Evolutionary conservation across 371 early-diverging fungal genomes (phyloP), one percentile per base, ranked within the genome.

Genomic region (Mucor lusitanicus): DNA sequence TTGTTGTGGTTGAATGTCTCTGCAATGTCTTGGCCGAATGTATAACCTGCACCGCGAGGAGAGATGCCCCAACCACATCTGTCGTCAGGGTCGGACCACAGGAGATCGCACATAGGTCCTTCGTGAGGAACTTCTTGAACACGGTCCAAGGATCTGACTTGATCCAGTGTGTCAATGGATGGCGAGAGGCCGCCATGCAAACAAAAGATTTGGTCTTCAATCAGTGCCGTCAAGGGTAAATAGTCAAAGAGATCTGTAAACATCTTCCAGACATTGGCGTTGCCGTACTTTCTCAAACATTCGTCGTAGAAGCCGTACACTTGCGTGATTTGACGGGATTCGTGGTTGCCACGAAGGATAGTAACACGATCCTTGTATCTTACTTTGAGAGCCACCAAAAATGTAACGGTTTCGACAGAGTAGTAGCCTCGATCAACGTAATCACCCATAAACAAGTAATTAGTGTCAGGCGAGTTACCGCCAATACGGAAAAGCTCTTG

Each of bases 81-180:
- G 64, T 99, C 97, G 70, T 99, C 99, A 11, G 99, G 99, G 78
- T 99, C 99, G 35, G 97, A 97, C 99, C 99, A 99, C 88, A 99
- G 92, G 93, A 85, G 77, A 87, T 90, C 95, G 82, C 98, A 97
- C 84, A 99, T 98, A 50, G 97, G 94, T 4, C 99, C 99, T 72
- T 98, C 96, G 74, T 99, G 99, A 56, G 99, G 99, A 63, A 99
- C 94, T 87, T 99, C 99, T 81, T 98, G 97, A 69, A 94, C 92
- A 61, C 99, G 86, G 79, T 98, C 97, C 70, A 99, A 93, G 13
- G 95, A 94, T 39, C 98, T 90, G 64, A 99, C 96, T 82, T 99
- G 97, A 76, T 99, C 99, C 64, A 99, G 78, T 61, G 98, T 99
- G 59, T 96, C 87, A 67, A 99, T 90, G 67, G 97, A 97, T 7